Evolutionary conservation across 2,329 filamentous ascomycete species (phyloP).

Genomic region (Xylariaceae sp.): DNA sequence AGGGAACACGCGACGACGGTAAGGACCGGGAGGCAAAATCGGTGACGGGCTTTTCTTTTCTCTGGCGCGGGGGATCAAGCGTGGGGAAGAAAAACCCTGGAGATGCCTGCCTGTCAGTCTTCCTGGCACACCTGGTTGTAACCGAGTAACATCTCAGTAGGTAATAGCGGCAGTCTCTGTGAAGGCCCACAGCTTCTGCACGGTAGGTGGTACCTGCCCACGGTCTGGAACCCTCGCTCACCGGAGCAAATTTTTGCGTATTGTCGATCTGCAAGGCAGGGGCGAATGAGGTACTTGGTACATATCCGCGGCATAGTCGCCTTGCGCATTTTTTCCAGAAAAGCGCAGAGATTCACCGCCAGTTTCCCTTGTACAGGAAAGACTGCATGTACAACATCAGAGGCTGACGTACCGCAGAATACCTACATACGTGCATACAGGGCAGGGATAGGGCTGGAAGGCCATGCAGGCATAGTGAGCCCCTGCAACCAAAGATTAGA

Average conservation of each 20-base stretch:
- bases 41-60: conserved; percentile 7
- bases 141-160: too few species aligned
- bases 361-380: conserved; percentile 1
- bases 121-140: too few species aligned
- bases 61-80: background rate
- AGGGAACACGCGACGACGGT: conserved; percentile 10
- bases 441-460: background rate
- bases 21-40: conserved; percentile 13
- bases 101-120: too few species aligned
- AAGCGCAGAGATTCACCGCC: conserved; percentile 12
- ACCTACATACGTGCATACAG: background rate
- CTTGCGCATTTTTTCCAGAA: conserved; percentile 10
- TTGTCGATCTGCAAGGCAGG: conserved; percentile 7
- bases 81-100: background rate
- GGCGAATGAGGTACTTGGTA: conserved; percentile 8
- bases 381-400: conserved; percentile 7
- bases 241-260: background rate
- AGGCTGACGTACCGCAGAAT: background rate
- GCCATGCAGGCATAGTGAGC: background rate
- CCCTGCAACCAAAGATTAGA: too few species aligned
- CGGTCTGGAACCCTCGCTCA: conserved; percentile 5
- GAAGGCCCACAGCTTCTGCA: too few species aligned
- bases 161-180: too few species aligned
- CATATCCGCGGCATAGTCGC: conserved; percentile 5
- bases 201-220: conserved; percentile 4